Evolutionary conservation across 306 rosid species (phyloP).

Genomic region (Geum urbanum): DNA sequence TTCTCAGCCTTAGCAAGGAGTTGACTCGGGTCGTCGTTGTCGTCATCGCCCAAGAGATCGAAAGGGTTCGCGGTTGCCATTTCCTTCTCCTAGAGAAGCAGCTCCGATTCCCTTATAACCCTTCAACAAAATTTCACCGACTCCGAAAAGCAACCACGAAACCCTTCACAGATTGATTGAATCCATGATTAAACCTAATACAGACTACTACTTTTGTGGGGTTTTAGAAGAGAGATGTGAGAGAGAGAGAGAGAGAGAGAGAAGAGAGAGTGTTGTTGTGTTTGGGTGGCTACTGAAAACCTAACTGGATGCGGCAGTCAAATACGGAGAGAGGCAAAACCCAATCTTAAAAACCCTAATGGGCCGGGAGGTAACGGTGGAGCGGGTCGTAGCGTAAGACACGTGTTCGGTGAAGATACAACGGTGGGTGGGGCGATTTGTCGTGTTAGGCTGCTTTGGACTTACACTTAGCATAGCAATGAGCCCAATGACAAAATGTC

Average conservation of each 20-base stretch:
- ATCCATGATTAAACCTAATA: conserved; percentile 30
- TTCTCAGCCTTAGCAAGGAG: conserved; percentile 38
- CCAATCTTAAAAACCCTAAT: conserved; percentile 47
- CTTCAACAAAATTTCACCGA: conserved; percentile 22
- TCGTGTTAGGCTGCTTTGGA: not conserved
- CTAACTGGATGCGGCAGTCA: conserved; percentile 48
- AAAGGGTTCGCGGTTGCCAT: conserved; percentile 64
- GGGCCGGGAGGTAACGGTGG: conserved; percentile 12
- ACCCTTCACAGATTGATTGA: conserved; percentile 24
- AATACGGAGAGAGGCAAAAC: conserved; percentile 17
- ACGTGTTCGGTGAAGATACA: not conserved
- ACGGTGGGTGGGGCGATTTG: not conserved
- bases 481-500: conserved; percentile 9
- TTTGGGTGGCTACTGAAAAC: conserved; percentile 28
- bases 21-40: conserved; percentile 48
- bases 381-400: not conserved
- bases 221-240: no score
- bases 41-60: conserved; percentile 57
- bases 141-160: conserved; percentile 33
- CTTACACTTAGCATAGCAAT: not conserved
- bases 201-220: not conserved
- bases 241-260: not conserved
- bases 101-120: conserved; percentile 12
- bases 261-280: not conserved
- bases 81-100: not conserved